Conservation (phyloP, 371 early-diverging fungal species). For the Actinomortierella wolfii region DNA sequence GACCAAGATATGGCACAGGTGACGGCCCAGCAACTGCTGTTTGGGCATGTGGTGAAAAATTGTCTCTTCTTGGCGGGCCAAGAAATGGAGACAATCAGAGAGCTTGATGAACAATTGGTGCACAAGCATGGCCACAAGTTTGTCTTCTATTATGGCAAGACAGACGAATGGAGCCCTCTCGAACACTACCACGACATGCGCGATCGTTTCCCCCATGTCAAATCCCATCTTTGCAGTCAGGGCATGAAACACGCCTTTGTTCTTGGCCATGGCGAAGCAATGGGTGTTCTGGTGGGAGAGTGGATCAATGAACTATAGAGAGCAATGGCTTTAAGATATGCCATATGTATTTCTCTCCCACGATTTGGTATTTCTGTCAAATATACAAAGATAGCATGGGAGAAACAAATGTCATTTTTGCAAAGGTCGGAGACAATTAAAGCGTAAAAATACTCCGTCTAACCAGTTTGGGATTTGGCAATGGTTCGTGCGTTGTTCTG, state of each 20-base stretch:
- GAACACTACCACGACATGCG: conserved; percentile 74
- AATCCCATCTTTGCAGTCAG: conserved; percentile 62
- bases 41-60: conserved; percentile 62
- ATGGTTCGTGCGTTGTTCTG: conserved; percentile 10
- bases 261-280: conserved; percentile 51
- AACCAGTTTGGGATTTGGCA: too few species aligned
- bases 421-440: too few species aligned
- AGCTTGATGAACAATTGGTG: conserved; percentile 70
- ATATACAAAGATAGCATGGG: too few species aligned
- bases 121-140: conserved; percentile 62
- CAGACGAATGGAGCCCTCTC: conserved; percentile 81
- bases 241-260: conserved; percentile 82
- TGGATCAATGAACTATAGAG: conserved; percentile 40
- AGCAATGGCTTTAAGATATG: too few species aligned
- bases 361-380: too few species aligned
- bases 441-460: too few species aligned
- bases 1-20: conserved; percentile 54
- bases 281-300: conserved; percentile 36
- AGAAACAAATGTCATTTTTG: too few species aligned
- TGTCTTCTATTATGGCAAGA: conserved; percentile 78
- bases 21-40: conserved; percentile 67
- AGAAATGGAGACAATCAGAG: conserved; percentile 75
- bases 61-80: conserved; percentile 69
- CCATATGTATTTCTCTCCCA: too few species aligned
- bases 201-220: conserved; percentile 66